These are phyloP conservation scores for Lentinula detonsa DNA, from an alignment of 768 basidiomycete genomes.

Conservation along the genomic window DNA sequence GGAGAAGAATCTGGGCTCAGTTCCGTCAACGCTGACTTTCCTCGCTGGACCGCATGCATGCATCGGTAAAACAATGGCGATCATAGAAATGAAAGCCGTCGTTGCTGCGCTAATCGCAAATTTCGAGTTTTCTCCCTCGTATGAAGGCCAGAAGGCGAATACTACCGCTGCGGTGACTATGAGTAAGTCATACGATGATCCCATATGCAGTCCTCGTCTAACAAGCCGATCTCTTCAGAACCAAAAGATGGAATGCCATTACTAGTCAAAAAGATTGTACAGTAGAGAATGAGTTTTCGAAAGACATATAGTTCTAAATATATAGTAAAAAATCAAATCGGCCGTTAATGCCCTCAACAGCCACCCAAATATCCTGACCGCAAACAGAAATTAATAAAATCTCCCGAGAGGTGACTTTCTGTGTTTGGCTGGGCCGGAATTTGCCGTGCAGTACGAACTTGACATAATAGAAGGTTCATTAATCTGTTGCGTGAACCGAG, in stretches of 20 bases:
- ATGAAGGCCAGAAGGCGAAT: conserved; percentile 13
- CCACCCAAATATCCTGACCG: no score
- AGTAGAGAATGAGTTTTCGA: no score
- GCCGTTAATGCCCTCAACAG: no score
- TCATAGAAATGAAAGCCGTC: conserved; percentile 22
- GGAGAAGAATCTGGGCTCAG: not conserved
- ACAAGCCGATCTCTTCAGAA: not conserved
- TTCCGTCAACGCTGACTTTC: conserved; percentile 10
- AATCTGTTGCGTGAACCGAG: not conserved
- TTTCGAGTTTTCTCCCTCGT: conserved; percentile 17
- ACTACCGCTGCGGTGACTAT: conserved; percentile 20
- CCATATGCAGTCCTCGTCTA: not conserved
- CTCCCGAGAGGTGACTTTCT: no score
- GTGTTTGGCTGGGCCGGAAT: not conserved
- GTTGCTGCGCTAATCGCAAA: conserved; percentile 14
- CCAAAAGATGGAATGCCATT: conserved; percentile 4
- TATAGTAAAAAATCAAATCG: no score
- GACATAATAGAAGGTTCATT: not conserved
- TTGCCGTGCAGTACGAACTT: not conserved
- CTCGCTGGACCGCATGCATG: conserved; percentile 21
- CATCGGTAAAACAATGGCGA: conserved; percentile 22
- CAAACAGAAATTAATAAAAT: no score
- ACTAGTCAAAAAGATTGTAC: not conserved
- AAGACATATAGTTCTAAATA: no score
- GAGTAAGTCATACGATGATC: conserved; percentile 12